Evolutionary conservation across 139 green algal genomes (phyloP), one percentile per base, ranked within the genome.

Genomic region (Chara braunii): DNA sequence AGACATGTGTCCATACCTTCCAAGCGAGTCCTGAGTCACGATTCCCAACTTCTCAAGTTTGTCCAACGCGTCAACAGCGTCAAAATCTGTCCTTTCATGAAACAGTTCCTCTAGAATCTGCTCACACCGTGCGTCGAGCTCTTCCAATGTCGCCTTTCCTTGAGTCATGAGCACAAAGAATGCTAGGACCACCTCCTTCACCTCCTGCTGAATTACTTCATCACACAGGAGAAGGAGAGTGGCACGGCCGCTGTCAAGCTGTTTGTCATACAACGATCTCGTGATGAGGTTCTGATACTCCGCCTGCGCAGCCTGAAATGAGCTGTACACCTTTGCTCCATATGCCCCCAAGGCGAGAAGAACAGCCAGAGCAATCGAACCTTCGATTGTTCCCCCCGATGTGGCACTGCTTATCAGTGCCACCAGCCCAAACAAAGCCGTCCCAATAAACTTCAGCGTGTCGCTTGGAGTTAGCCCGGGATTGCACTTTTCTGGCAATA

Each of bases 131-230:
- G 60, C 22, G 18, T 75, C 66, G 35, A 75, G 28, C 58, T 73
- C 66, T 60, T 75, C 57, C 31, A 23, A 35, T 29, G 55, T 48
- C 14, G 63, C 60, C 22, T 48, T 63, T 32, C 68, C 68, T 3
- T 72, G 60, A 6, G 43, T 72, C 68, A 76, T 72, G 2, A 76
- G 68, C 8, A 72, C 37, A 32, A 75, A 76, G 50, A 66, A 76
- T 0, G 68, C 65, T 9, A 76, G 22, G 2, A 76, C 36, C 0
- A 71, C 68, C 68, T 76, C 68, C 40, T 76, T 76, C 1, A 72
- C 68, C 68, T 76, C 68, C 22, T 76, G 68, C 30, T 76, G 30
- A 9, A 76, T 72, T 18, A 76, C 68, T 22, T 75, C 63, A 70
- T 76, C 3, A 29, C 34, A 76, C 8, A 76, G 24, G 28, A 55